These are phyloP conservation scores for Lodderomyces parapsilosis DNA, from an alignment of 1,139 yeast genomes.

Conservation along the genomic window DNA sequence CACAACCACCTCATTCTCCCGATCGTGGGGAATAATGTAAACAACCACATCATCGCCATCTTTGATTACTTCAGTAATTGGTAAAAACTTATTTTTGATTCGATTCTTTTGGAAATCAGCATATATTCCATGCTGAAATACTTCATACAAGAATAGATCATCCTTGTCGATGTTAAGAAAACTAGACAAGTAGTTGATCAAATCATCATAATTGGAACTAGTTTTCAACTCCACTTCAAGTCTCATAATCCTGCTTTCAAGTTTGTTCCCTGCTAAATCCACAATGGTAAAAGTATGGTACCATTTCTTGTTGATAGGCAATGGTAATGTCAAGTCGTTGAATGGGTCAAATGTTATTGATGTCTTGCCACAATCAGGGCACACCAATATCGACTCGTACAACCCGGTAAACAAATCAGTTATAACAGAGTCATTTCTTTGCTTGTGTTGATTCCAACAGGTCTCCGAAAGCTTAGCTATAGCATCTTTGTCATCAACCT, in stretches of 20 bases:
- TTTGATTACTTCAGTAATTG: conserved; percentile 68
- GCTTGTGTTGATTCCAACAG: conserved; percentile 80
- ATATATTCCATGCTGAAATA: conserved; percentile 69
- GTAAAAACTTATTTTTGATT: conserved; percentile 58
- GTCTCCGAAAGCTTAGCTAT: conserved; percentile 62
- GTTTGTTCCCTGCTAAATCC: conserved; percentile 49
- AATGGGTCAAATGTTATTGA: conserved; percentile 94
- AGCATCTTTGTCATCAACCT: conserved; percentile 53
- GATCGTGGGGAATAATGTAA: conserved; percentile 59
- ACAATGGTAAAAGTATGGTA: conserved; percentile 61
- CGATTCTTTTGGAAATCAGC: conserved; percentile 64
- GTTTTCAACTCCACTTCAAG: conserved; percentile 73
- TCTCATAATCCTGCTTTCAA: conserved; percentile 24
- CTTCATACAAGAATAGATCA: conserved; percentile 63
- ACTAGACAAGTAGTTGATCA: conserved; percentile 58
- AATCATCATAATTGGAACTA: conserved; percentile 62
- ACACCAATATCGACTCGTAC: conserved; percentile 83
- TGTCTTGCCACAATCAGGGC: conserved; percentile 80
- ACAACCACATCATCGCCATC: conserved; percentile 65
- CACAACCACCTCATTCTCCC: conserved; percentile 49
- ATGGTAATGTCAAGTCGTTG: conserved; percentile 84
- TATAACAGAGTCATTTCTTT: conserved; percentile 82
- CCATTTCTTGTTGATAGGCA: conserved; percentile 82
- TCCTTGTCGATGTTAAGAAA: conserved; percentile 45
- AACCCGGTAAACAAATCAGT: conserved; percentile 86